phyloP scores from a whole-genome alignment of 495 filamentous ascomycete species.

The Tuber melanosporum region DNA sequence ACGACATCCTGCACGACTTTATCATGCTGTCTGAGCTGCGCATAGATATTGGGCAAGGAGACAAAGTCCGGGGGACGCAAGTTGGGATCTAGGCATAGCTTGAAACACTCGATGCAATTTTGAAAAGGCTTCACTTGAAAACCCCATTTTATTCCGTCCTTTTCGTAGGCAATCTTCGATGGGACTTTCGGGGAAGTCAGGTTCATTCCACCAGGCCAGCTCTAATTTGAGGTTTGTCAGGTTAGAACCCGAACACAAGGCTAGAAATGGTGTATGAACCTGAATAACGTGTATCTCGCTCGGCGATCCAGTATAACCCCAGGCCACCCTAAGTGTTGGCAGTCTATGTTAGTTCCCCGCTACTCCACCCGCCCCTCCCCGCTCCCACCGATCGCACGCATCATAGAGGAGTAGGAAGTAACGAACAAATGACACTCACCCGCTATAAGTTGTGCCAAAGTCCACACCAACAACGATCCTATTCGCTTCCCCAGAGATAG shows the following conservation, averaged over 20 bases:
- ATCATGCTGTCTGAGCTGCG: conserved; percentile 59
- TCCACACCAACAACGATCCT: conserved; percentile 60
- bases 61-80: conserved; percentile 73
- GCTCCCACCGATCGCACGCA: background rate
- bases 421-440: conserved; percentile 46
- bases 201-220: conserved; percentile 38
- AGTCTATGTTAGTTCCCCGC: conserved; percentile 1
- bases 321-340: conserved; percentile 24
- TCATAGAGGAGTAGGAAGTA: background rate
- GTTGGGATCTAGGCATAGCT: conserved; percentile 68
- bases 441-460: conserved; percentile 66
- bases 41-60: conserved; percentile 64
- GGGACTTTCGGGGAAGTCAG: conserved; percentile 37
- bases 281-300: conserved; percentile 38
- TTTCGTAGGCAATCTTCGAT: conserved; percentile 38
- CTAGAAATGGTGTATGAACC: conserved; percentile 11
- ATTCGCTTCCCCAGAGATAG: conserved; percentile 32
- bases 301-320: conserved; percentile 38
- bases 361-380: background rate
- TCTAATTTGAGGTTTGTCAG: conserved; percentile 27
- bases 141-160: conserved; percentile 59
- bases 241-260: conserved; percentile 8
- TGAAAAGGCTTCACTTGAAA: conserved; percentile 73
- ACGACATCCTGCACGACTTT: conserved; percentile 56
- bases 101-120: conserved; percentile 66